These are phyloP conservation scores for Phytopythium montanum DNA, from an alignment of 352 stramenopile species.

Conservation along the genomic window DNA sequence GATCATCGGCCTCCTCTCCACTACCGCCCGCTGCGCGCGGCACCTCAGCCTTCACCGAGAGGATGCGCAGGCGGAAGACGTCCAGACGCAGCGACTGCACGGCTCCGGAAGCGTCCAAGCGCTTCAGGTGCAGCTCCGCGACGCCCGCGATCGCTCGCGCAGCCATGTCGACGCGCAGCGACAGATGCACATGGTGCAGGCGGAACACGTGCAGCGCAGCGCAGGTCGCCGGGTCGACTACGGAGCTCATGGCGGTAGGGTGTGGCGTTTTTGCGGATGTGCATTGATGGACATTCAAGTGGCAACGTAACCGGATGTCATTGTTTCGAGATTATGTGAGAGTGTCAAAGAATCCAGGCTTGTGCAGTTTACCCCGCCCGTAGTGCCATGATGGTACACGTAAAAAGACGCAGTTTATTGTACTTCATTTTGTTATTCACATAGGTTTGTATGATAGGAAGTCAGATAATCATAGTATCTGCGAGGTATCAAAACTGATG, in stretches of 20 bases:
- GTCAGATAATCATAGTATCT: too few relatives aligned
- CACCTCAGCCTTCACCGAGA: slow-evolving; percentile 29
- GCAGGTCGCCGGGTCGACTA: slow-evolving; percentile 61
- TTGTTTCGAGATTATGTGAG: too few relatives aligned
- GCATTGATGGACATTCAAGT: too few relatives aligned
- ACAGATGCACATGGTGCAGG: slow-evolving; percentile 48
- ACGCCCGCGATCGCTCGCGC: slow-evolving; percentile 20
- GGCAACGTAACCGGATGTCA: too few relatives aligned
- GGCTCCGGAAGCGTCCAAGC: slow-evolving; percentile 10
- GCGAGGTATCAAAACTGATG: too few relatives aligned
- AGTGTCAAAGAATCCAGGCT: too few relatives aligned
- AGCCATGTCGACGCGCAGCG: slow-evolving; percentile 44
- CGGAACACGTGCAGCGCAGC: slow-evolving; percentile 40
- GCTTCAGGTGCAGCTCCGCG: slow-evolving; percentile 34
- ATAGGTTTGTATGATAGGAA: too few relatives aligned
- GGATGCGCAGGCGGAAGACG: slow-evolving; percentile 58
- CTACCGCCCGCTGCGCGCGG: slow-evolving; percentile 6
- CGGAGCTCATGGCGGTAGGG: not conserved
- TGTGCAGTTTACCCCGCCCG: too few relatives aligned
- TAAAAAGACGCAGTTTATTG: too few relatives aligned
- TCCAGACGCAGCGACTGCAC: slow-evolving; percentile 36
- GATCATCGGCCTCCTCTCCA: slow-evolving; percentile 2
- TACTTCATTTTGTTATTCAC: too few relatives aligned
- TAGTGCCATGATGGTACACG: too few relatives aligned
- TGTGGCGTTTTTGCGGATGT: too few relatives aligned